Conservation (phyloP, 805 yeast species). For the Saccharomycopsis schoenii region DNA sequence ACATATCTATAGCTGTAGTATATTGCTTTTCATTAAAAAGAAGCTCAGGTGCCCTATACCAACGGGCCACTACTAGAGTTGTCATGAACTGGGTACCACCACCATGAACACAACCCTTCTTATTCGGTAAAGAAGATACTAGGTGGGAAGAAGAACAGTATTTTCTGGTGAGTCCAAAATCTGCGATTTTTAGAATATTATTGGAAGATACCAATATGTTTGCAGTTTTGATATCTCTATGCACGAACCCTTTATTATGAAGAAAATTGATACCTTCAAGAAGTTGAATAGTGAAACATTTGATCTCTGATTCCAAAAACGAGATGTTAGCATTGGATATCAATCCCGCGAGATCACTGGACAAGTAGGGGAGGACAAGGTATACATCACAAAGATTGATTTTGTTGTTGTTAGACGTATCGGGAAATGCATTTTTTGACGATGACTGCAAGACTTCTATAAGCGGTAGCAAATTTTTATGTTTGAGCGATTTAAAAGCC, state of each 20-base stretch:
- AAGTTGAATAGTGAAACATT: constrained; percentile 72
- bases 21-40: constrained; percentile 76
- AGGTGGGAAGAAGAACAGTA: constrained; percentile 42
- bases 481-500: constrained; percentile 60
- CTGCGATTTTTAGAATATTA: constrained; percentile 85
- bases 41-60: constrained; percentile 96
- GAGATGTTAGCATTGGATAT: constrained; percentile 66
- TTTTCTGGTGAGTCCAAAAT: constrained; percentile 84
- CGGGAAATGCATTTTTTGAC: neutral
- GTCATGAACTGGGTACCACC: constrained; percentile 34
- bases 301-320: constrained; percentile 59
- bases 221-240: constrained; percentile 95
- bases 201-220: constrained; percentile 69
- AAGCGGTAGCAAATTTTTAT: constrained; percentile 65
- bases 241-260: constrained; percentile 54
- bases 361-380: constrained; percentile 89
- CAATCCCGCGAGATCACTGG: constrained; percentile 83
- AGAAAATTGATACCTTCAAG: constrained; percentile 73
- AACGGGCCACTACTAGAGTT: constrained; percentile 82
- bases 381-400: constrained; percentile 12
- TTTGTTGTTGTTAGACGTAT: constrained; percentile 21
- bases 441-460: constrained; percentile 55
- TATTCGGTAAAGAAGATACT: constrained; percentile 29
- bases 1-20: constrained; percentile 91
- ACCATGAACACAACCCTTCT: constrained; percentile 23